Percentiles rank a stretch among this genome's conserved stretches.
phyloP scores from a whole-genome alignment of 768 basidiomycete genomes.

The Termitomyces sp. region DNA sequence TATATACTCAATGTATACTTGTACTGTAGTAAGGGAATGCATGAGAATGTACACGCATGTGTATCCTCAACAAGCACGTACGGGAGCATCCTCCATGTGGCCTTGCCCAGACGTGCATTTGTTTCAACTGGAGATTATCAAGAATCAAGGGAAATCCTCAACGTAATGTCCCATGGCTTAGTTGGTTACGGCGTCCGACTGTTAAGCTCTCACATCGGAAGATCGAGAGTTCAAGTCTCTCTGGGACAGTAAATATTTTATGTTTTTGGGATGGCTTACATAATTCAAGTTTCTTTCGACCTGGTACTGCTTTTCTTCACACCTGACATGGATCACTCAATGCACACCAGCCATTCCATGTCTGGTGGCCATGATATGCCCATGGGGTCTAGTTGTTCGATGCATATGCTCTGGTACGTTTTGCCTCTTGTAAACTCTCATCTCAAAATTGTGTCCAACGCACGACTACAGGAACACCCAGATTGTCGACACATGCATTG shows the following conservation, averaged over 20 bases:
- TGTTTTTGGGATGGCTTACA: neutral
- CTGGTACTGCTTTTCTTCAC: too few species aligned
- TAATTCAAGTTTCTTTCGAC: too few species aligned
- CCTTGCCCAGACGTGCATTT: too few species aligned
- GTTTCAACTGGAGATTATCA: too few species aligned
- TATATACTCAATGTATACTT: too few species aligned
- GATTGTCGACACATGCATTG: slow-evolving; percentile 75
- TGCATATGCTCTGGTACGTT: slow-evolving; percentile 78
- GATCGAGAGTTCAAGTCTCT: slow-evolving; percentile 14
- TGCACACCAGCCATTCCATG: slow-evolving; percentile 21
- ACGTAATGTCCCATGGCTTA: slow-evolving; percentile 12
- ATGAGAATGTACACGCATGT: too few species aligned
- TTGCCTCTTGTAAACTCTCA: slow-evolving; percentile 4
- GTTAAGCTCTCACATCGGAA: slow-evolving; percentile 5
- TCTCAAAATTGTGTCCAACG: neutral
- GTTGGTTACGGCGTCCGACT: slow-evolving; percentile 17
- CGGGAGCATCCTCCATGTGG: too few species aligned
- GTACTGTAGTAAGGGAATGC: too few species aligned
- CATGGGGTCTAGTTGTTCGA: slow-evolving; percentile 52
- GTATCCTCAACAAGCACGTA: too few species aligned
- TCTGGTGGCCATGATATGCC: slow-evolving; percentile 46
- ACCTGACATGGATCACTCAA: slow-evolving; percentile 37
- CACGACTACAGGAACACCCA: slow-evolving; percentile 63
- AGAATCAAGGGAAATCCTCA: too few species aligned
- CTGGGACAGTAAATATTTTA: slow-evolving; percentile 4